Evolutionary conservation across 169 alveolate genomes (phyloP).

Genomic region (Amoebophrya sp.): DNA sequence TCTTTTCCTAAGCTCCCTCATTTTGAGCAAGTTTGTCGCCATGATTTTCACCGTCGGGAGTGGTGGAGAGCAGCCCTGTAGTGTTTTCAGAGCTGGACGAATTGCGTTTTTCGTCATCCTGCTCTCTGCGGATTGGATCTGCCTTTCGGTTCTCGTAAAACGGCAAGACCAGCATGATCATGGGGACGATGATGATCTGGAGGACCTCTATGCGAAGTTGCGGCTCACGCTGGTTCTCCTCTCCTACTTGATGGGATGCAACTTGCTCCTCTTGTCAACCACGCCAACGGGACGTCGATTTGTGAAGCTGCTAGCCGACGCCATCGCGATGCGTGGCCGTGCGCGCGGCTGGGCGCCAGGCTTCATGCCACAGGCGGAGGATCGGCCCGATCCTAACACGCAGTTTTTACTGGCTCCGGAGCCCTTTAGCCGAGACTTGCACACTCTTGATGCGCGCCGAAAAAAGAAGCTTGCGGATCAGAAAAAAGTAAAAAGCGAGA

Average conservation of each 20-base stretch:
- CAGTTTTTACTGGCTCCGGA: neutral
- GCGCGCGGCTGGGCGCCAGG: conserved; percentile 9
- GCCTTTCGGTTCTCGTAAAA: neutral
- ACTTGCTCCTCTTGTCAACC: neutral
- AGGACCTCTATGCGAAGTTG: neutral
- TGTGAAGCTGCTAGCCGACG: neutral
- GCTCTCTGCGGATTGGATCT: conserved; percentile 1
- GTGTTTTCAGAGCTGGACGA: neutral
- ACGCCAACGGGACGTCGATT: neutral
- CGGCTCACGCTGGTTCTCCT: neutral
- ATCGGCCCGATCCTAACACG: neutral
- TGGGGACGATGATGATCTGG: neutral
- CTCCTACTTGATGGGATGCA: neutral
- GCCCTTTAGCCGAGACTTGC: neutral
- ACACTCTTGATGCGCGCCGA: neutral
- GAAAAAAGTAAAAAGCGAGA: neutral
- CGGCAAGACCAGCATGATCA: neutral
- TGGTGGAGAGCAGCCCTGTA: neutral
- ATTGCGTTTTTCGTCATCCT: neutral
- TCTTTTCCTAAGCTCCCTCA: neutral
- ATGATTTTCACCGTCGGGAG: neutral
- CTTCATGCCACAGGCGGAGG: neutral
- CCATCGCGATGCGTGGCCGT: neutral
- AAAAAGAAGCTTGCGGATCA: neutral
- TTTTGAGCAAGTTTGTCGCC: neutral